Conservation (phyloP, 352 stramenopile genomes). For the Phytophthora hybrid region DNA sequence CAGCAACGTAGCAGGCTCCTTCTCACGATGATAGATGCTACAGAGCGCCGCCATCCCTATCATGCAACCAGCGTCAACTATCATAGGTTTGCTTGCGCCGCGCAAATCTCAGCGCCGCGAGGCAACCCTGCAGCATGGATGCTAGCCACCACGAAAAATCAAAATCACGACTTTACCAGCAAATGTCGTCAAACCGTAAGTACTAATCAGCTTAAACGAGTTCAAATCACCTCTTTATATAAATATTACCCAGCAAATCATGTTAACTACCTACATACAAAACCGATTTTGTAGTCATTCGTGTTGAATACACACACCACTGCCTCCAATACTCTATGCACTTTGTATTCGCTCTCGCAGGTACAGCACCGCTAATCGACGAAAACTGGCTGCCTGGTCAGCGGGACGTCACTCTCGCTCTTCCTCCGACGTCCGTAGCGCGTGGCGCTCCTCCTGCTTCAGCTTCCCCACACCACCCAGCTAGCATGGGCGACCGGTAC, state of each 20-base stretch:
- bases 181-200: constrained; percentile 17
- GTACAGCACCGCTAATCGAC: constrained; percentile 13
- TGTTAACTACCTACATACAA: neutral
- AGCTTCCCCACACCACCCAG: neutral
- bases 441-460: constrained; percentile 1
- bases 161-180: constrained; percentile 23
- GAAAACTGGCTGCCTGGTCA: constrained; percentile 34
- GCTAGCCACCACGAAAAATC: neutral
- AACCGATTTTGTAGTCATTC: neutral
- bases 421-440: constrained; percentile 18
- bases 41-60: constrained; percentile 13
- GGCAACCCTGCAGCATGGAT: neutral
- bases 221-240: neutral
- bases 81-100: neutral
- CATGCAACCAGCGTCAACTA: neutral
- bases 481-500: constrained; percentile 73
- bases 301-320: neutral
- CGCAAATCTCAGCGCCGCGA: neutral
- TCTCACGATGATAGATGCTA: neutral
- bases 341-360: constrained; percentile 17
- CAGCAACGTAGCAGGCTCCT: neutral
- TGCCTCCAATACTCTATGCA: neutral
- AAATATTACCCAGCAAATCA: neutral
- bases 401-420: constrained; percentile 28
- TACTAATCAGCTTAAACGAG: constrained; percentile 7